Evolutionary conservation across 169 alveolate species (phyloP).

Genomic region (Perkinsus chesapeaki): DNA sequence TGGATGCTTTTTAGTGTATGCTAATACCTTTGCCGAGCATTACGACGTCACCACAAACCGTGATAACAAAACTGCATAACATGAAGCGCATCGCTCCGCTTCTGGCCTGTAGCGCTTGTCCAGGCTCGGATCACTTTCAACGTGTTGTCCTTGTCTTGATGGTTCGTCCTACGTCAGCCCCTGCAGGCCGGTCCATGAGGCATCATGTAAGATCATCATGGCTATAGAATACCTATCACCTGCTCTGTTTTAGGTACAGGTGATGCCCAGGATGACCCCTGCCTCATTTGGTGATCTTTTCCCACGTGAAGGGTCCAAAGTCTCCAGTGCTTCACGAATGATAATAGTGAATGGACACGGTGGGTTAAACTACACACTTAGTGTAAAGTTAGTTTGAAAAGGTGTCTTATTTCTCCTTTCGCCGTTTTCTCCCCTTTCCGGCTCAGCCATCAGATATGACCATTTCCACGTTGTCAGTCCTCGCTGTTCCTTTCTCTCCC

Average conservation of each 20-base stretch:
- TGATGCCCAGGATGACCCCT: neutral
- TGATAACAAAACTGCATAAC: neutral
- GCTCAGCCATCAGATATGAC: neutral
- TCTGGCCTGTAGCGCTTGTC: neutral
- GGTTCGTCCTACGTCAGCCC: neutral
- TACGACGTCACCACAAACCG: neutral
- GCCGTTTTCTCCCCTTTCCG: neutral
- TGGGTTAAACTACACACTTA: neutral
- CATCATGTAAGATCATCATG: too few relatives aligned
- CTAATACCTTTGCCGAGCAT: neutral
- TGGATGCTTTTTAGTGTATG: neutral
- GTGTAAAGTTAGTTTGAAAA: neutral
- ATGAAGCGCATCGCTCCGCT: neutral
- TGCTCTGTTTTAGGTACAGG: neutral
- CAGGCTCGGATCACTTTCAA: too few relatives aligned
- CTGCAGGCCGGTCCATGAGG: neutral
- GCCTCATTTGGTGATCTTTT: neutral
- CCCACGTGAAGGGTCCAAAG: neutral
- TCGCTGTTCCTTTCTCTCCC: neutral
- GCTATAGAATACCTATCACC: too few relatives aligned
- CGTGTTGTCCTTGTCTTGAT: too few relatives aligned
- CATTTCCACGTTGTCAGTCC: neutral
- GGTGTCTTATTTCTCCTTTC: neutral
- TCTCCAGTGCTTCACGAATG: neutral
- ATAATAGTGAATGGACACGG: neutral